Evolutionary conservation across 805 yeast species (phyloP).

Genomic region (Priceomyces carsonii): DNA sequence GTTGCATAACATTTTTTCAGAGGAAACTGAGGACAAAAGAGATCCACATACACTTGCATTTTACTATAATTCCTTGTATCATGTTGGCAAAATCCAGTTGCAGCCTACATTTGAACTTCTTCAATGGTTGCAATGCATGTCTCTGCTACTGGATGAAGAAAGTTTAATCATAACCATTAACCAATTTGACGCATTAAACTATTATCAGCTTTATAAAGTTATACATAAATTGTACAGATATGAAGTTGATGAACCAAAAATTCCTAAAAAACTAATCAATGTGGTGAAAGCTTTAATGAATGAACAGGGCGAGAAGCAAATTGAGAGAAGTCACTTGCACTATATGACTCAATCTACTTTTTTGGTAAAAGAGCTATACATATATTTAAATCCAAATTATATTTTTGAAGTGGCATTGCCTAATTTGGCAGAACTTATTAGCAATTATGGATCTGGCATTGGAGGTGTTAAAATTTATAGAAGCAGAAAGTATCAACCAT

Average conservation of each 20-base stretch:
- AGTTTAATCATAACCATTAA: constrained; percentile 54
- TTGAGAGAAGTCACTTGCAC: constrained; percentile 25
- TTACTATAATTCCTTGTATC: constrained; percentile 63
- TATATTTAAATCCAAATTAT: constrained; percentile 53
- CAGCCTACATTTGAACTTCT: constrained; percentile 75
- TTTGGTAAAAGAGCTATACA: constrained; percentile 39
- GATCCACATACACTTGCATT: constrained; percentile 54
- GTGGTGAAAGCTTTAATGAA: constrained; percentile 29
- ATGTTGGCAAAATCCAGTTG: constrained; percentile 65
- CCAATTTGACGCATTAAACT: constrained; percentile 59
- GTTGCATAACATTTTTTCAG: constrained; percentile 23
- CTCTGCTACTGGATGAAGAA: constrained; percentile 68
- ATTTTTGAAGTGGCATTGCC: constrained; percentile 68
- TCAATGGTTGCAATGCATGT: constrained; percentile 89
- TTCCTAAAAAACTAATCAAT: constrained; percentile 43
- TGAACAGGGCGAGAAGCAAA: constrained; percentile 41
- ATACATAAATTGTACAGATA: constrained; percentile 72
- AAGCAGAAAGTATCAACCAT: constrained; percentile 65
- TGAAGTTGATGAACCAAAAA: constrained; percentile 75
- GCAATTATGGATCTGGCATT: constrained; percentile 74
- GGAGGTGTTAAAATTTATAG: constrained; percentile 59
- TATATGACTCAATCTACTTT: constrained; percentile 43
- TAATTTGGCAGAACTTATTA: constrained; percentile 67
- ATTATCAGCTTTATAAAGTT: constrained; percentile 67
- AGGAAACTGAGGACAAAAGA: constrained; percentile 17